These are phyloP conservation scores for Nepenthes gracilis DNA, from an alignment of 148 eudicot genomes.

Conservation along the genomic window DNA sequence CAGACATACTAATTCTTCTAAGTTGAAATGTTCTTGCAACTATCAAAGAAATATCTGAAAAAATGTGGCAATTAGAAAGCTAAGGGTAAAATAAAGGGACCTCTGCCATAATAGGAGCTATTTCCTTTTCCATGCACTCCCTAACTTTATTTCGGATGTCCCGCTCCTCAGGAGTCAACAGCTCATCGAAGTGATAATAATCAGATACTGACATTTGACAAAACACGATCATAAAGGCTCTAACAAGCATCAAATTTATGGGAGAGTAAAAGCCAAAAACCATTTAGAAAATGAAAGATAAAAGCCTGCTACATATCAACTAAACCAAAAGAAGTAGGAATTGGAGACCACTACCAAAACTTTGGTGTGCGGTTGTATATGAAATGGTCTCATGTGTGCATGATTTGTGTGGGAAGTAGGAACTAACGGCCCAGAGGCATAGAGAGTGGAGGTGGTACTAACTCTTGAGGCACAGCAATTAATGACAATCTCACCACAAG, in stretches of 20 bases:
- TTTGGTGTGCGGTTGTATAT: no score
- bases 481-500: constrained; percentile 39
- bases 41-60: not conserved
- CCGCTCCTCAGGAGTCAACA: constrained; percentile 63
- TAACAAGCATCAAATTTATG: not conserved
- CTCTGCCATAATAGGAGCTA: constrained; percentile 91
- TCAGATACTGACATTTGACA: constrained; percentile 58
- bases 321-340: no score
- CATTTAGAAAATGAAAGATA: not conserved
- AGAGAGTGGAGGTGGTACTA: no score
- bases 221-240: constrained; percentile 2
- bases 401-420: no score
- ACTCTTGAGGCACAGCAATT: no score
- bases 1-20: no score
- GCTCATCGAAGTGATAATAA: constrained; percentile 79
- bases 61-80: not conserved
- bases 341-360: no score
- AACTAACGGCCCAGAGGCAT: no score
- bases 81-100: constrained; percentile 15
- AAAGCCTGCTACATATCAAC: not conserved
- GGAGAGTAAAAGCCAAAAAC: not conserved
- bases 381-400: no score
- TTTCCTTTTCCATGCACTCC: constrained; percentile 73
- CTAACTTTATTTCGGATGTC: constrained; percentile 58
- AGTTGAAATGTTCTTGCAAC: no score